These are phyloP conservation scores for Hypoxylon sp. DNA, from an alignment of 2,329 filamentous ascomycete species.

Conservation along the genomic window DNA sequence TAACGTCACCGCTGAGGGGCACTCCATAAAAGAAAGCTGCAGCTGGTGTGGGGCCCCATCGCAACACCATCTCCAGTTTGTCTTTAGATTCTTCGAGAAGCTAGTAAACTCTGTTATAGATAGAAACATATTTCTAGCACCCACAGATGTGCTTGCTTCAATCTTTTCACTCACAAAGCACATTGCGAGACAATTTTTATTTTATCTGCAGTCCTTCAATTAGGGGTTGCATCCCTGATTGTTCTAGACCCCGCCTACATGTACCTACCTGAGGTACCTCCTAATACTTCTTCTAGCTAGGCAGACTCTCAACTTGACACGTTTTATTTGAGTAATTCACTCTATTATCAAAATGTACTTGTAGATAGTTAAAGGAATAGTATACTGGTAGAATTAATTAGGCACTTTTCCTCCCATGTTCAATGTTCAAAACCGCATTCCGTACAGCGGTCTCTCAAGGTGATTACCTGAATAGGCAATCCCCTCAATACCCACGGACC, in stretches of 20 bases:
- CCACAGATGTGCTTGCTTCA: not conserved
- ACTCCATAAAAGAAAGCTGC: slow-evolving; percentile 16
- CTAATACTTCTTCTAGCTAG: not conserved
- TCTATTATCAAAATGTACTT: not conserved
- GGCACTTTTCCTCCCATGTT: not conserved
- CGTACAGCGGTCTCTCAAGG: not conserved
- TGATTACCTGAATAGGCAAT: slow-evolving; percentile 2
- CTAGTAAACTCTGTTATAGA: not conserved
- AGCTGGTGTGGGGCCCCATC: slow-evolving; percentile 18
- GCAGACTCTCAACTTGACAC: not conserved
- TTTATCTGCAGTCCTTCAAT: not conserved
- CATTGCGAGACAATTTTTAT: not conserved
- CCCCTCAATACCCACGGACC: not conserved
- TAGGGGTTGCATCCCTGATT: not conserved
- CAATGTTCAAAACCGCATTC: not conserved
- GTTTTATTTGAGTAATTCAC: not conserved
- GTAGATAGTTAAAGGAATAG: not conserved
- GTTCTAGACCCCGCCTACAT: slow-evolving; percentile 1
- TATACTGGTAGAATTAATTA: not conserved
- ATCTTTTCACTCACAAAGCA: not conserved
- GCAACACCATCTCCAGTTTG: slow-evolving; percentile 6
- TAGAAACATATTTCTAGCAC: not conserved
- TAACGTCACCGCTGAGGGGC: slow-evolving; percentile 48
- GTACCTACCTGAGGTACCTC: not conserved
- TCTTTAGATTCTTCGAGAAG: not conserved